Conservation (phyloP, 2,329 filamentous ascomycete genomes). For the Neonectria neomacrospora region DNA sequence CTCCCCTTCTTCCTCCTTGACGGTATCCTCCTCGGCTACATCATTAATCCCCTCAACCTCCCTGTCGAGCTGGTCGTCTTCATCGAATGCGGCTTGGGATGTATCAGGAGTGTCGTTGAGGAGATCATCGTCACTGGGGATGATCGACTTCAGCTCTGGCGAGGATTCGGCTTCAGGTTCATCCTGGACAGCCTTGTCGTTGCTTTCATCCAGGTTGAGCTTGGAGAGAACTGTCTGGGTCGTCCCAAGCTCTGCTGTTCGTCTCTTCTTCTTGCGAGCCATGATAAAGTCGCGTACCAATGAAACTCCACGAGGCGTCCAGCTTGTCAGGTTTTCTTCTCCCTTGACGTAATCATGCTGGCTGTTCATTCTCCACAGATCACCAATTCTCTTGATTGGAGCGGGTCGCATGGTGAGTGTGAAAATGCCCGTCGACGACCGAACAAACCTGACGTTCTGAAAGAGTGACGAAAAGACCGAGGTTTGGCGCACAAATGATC, state of each 20-base stretch:
- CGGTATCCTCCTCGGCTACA: conserved; percentile 26
- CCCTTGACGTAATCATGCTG: conserved; percentile 96
- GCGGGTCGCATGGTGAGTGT: conserved; percentile 86
- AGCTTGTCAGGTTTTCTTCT: conserved; percentile 85
- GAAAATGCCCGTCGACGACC: conserved; percentile 87
- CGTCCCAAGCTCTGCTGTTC: conserved; percentile 83
- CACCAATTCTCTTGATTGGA: conserved; percentile 89
- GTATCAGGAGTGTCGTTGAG: conserved; percentile 67
- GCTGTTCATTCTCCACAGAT: conserved; percentile 96
- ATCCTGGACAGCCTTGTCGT: conserved; percentile 46
- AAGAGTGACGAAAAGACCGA: conserved; percentile 90
- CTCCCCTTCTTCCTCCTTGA: conserved; percentile 42
- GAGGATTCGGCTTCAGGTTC: conserved; percentile 51
- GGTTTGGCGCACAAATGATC: conserved; percentile 85
- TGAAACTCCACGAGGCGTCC: conserved; percentile 90
- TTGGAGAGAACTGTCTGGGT: conserved; percentile 74
- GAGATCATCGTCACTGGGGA: conserved; percentile 66
- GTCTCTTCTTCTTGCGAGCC: conserved; percentile 76
- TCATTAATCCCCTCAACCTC: conserved; percentile 38
- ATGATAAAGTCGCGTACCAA: conserved; percentile 88
- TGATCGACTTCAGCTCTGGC: conserved; percentile 53
- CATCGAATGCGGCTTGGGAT: conserved; percentile 56
- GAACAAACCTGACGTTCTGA: conserved; percentile 85
- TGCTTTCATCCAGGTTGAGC: conserved; percentile 61
- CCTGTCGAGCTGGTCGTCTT: conserved; percentile 40